phyloP scores from a whole-genome alignment of 176 grass and related monocot genomes.

The Carex myosuroides region DNA sequence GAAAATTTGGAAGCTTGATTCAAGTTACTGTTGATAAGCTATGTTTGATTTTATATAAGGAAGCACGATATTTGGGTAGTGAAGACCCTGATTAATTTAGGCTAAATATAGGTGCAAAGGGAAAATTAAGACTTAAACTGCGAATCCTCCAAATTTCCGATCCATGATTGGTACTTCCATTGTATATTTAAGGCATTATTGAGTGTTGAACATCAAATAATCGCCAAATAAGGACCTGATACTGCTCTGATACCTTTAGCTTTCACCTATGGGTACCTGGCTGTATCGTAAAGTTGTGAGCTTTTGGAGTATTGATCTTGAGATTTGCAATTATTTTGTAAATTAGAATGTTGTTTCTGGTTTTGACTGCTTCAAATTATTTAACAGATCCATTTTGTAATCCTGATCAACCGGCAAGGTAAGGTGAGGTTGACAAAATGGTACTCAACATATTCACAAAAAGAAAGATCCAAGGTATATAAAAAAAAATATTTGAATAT shows the following conservation, averaged over 20 bases:
- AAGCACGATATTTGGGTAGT: not conserved
- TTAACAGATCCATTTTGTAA: conserved; percentile 64
- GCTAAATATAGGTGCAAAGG: not conserved
- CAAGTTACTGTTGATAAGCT: not conserved
- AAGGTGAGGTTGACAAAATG: conserved; percentile 86
- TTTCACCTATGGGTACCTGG: not conserved
- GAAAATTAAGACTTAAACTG: not conserved
- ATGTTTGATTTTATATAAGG: not conserved
- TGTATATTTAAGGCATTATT: not conserved
- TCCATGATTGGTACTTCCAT: not conserved
- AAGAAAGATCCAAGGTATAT: conserved; percentile 61
- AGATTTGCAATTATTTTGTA: not conserved
- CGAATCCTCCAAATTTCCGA: not conserved
- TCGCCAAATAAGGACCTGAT: not conserved
- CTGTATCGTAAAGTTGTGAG: not conserved
- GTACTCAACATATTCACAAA: conserved; percentile 75
- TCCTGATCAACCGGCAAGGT: conserved; percentile 72
- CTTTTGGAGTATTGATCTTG: not conserved
- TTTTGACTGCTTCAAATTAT: conserved; percentile 3
- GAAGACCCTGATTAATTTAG: not conserved
- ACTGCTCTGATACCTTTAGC: not conserved
- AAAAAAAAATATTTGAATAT: not conserved
- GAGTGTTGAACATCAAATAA: not conserved
- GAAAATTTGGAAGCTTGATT: not conserved
- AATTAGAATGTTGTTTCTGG: not conserved